phyloP scores from a whole-genome alignment of 225 moss, liverwort and hornwort genomes.

The Polytrichum formosum region DNA sequence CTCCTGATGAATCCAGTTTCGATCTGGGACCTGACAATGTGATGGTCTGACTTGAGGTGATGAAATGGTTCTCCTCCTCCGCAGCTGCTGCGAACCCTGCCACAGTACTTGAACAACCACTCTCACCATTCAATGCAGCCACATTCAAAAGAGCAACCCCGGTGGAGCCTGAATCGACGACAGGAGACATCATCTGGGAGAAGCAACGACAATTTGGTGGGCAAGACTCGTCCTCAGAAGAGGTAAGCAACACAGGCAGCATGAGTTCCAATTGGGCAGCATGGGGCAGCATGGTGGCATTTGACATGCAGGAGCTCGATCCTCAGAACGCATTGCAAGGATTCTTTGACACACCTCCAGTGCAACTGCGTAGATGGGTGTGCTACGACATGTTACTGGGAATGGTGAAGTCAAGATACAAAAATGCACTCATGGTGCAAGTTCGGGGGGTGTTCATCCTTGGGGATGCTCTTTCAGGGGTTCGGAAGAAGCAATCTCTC shows the following conservation, averaged over 20 bases:
- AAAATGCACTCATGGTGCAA: slow-evolving; percentile 55
- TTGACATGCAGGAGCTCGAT: slow-evolving; percentile 82
- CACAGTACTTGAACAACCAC: slow-evolving; percentile 3
- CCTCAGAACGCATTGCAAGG: slow-evolving; percentile 60
- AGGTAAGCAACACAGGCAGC: neutral
- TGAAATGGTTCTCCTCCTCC: slow-evolving; percentile 10
- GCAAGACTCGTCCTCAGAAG: slow-evolving; percentile 5
- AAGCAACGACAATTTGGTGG: neutral
- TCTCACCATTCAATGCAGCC: slow-evolving; percentile 53
- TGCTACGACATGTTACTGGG: slow-evolving; percentile 84
- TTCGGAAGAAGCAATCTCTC: slow-evolving; percentile 40
- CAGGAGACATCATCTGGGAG: slow-evolving; percentile 52
- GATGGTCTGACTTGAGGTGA: neutral
- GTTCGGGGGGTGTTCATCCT: slow-evolving; percentile 67
- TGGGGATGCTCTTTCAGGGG: slow-evolving; percentile 59
- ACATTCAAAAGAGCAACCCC: slow-evolving; percentile 54
- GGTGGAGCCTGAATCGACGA: slow-evolving; percentile 28
- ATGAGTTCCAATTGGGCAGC: slow-evolving; percentile 50
- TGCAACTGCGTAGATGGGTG: slow-evolving; percentile 76
- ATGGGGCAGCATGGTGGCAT: slow-evolving; percentile 75
- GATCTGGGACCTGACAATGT: neutral
- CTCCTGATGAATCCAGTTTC: too few species aligned
- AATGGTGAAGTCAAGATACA: slow-evolving; percentile 60
- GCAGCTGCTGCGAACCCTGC: slow-evolving; percentile 11
- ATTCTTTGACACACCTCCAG: slow-evolving; percentile 64